Evolutionary conservation across 139 green algal species (phyloP), one percentile per base, ranked within the genome.

Genomic region (Zygnema cylindricum): DNA sequence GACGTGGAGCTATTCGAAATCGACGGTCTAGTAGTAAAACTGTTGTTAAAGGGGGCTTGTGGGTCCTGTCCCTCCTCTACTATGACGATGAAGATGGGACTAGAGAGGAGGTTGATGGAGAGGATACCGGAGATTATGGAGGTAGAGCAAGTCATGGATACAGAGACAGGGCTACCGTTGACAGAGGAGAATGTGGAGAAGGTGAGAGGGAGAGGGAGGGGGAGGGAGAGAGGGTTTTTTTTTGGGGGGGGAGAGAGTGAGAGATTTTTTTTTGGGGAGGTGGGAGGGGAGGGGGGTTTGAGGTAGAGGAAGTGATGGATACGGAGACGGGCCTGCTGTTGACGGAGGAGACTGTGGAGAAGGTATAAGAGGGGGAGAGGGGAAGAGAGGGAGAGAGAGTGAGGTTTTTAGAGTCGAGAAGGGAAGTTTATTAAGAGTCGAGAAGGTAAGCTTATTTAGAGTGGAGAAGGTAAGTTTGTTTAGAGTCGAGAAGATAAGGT

Each of bases 1-100:
- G 98, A 99, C 90, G 97, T 99, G 1, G 97, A 99, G 90, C 95
- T 99, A 89, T 94, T 98, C 11, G 97, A 99, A 82, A 98, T 99
- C 77, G 97, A 99, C 81, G 97, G 97, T 0, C 94, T 98, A 23
- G 92, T 95, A 7, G 97, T 99, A 3, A 95, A 95, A 86, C 93
- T 99, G 41, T 93, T 92, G 87, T 92, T 99, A 69, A 84, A 97
- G 86, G 97, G 97, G 3, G 97, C 97, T 0, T 99, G 97, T 89
- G 97, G 97, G 3, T 98, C 94, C 2, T 99, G 97, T 92, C 97
- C 97, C 42, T 95, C 88, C 79, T 97, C 94, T 0, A 94, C 94
- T 1, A 96, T 96, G 3, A 99, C 97, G 43, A 99, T 99, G 97
- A 98, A 96, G 16, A 99, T 99, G 96, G 97, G 97, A 86, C 99